These are phyloP conservation scores for Gynochthodes officinalis DNA, from an alignment of 257 asterid genomes.

Conservation along the genomic window DNA sequence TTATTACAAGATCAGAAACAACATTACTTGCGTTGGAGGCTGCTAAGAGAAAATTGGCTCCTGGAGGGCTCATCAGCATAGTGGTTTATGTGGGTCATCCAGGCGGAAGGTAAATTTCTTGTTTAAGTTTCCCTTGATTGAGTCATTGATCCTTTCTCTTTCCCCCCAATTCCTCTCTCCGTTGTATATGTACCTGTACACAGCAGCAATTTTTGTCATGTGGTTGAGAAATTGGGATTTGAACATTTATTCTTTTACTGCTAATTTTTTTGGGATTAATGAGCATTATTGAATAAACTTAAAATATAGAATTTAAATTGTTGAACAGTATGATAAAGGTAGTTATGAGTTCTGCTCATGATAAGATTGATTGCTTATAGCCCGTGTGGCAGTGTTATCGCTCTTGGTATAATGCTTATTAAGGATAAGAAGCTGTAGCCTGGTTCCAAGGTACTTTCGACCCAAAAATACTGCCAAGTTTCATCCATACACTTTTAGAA, in stretches of 20 bases:
- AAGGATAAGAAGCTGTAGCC: neutral
- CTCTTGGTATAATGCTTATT: neutral
- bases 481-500: neutral
- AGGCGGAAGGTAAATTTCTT: slow-evolving; percentile 68
- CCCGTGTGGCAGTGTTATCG: neutral
- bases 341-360: neutral
- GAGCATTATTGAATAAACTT: neutral
- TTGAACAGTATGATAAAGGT: neutral
- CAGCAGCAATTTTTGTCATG: neutral
- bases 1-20: slow-evolving; percentile 60
- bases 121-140: slow-evolving; percentile 1
- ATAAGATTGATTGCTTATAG: neutral
- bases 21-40: slow-evolving; percentile 75
- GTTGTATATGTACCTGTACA: neutral
- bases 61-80: slow-evolving; percentile 82
- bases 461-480: neutral
- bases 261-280: neutral
- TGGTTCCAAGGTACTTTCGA: neutral
- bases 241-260: neutral
- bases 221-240: neutral
- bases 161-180: neutral
- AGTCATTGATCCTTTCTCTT: neutral
- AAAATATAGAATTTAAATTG: neutral
- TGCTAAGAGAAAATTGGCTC: slow-evolving; percentile 59
- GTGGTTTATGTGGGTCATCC: slow-evolving; percentile 73